Percentiles rank a stretch among this genome's conserved stretches.
Conservation (phyloP, 768 basidiomycete genomes). For the Suillus alpinus region DNA sequence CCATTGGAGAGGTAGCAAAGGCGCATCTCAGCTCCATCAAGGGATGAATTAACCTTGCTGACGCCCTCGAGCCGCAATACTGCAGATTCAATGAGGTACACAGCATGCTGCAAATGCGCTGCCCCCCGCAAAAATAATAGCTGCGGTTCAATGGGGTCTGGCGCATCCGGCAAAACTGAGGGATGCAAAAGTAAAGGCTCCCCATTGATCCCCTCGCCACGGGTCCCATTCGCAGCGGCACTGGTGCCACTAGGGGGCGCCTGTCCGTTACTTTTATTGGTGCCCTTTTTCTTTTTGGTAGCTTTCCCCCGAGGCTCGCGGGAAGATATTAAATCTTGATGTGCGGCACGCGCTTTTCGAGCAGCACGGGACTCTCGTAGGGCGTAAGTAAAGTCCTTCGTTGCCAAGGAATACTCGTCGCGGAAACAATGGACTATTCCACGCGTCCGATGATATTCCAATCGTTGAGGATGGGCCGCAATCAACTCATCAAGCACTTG, state of each 20-base stretch:
- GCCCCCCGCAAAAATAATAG: constrained; percentile 81
- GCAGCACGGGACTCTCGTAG: constrained; percentile 72
- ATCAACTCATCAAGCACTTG: constrained; percentile 80
- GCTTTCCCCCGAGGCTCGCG: constrained; percentile 39
- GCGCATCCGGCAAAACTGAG: constrained; percentile 72
- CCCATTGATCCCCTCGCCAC: constrained; percentile 45
- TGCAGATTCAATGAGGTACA: constrained; percentile 69
- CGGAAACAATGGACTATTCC: constrained; percentile 89
- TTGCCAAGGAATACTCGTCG: constrained; percentile 73
- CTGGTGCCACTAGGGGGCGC: constrained; percentile 69
- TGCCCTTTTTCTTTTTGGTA: constrained; percentile 56
- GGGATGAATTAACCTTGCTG: constrained; percentile 45
- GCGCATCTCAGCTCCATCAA: constrained; percentile 73
- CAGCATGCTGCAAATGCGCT: constrained; percentile 77
- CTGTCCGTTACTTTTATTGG: constrained; percentile 53
- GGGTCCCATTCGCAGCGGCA: constrained; percentile 37
- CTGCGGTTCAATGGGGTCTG: constrained; percentile 86
- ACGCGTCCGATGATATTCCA: constrained; percentile 87
- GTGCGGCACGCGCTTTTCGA: constrained; percentile 62
- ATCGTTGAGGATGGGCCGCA: constrained; percentile 62
- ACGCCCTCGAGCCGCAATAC: constrained; percentile 72
- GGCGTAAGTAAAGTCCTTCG: constrained; percentile 78
- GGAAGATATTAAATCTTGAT: constrained; percentile 42
- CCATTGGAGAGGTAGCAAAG: constrained; percentile 75
- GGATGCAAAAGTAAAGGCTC: constrained; percentile 61